phyloP scores from a whole-genome alignment of 179 eudicot species.

The Corrigiola litoralis region DNA sequence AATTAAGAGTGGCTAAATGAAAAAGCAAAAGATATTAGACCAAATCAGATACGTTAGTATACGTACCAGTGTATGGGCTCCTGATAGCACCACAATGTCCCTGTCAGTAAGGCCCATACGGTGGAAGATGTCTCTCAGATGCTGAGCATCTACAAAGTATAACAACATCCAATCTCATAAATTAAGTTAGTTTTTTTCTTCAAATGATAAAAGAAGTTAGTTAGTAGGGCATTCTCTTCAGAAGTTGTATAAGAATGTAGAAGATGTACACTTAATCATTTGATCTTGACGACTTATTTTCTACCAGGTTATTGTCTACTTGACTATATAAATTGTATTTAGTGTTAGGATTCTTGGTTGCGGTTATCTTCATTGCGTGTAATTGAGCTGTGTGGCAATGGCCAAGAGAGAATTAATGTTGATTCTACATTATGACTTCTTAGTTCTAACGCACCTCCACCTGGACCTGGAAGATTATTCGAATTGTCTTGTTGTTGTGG shows the following conservation, averaged over 20 bases:
- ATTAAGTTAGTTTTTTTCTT: neutral
- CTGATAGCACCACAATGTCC: slow-evolving; percentile 89
- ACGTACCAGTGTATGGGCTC: slow-evolving; percentile 79
- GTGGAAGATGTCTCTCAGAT: slow-evolving; percentile 61
- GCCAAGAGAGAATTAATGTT: no score
- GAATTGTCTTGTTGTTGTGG: slow-evolving; percentile 9
- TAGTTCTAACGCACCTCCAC: slow-evolving; percentile 24
- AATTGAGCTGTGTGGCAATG: no score
- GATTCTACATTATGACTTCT: no score
- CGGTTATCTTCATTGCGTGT: no score
- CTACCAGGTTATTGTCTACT: no score
- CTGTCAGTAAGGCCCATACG: slow-evolving; percentile 81
- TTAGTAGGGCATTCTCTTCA: no score
- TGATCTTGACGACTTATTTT: no score
- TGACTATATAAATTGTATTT: no score
- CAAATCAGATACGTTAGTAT: neutral
- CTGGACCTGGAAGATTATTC: slow-evolving; percentile 23
- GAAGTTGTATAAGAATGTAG: no score
- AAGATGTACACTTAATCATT: no score
- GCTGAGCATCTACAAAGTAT: slow-evolving; percentile 25
- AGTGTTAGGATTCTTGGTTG: no score
- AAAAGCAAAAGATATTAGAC: neutral
- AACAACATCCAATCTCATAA: neutral
- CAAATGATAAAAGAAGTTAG: no score
- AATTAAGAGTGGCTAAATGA: neutral